Evolutionary conservation across 75 land plant species (phyloP).

Genomic region (Isoetes taiwanensis): DNA sequence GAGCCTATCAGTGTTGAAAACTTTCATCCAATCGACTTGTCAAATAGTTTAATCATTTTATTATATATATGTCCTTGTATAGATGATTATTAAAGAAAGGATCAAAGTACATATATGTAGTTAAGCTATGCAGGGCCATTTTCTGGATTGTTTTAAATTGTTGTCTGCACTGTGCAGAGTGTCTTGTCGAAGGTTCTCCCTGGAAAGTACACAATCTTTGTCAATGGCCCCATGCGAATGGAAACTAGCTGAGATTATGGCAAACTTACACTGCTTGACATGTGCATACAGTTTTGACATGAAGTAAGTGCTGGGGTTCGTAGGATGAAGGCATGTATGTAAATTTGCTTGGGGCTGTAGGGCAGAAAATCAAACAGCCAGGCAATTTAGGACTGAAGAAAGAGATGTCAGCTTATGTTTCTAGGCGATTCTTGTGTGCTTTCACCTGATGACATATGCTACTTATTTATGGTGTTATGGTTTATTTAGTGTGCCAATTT

Average conservation of each 20-base stretch:
- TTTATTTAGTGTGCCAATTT: too few relatives aligned
- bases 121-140: too few relatives aligned
- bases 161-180: slow-evolving; percentile 35
- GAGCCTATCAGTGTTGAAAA: not conserved
- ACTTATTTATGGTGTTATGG: too few relatives aligned
- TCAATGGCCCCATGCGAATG: slow-evolving; percentile 74
- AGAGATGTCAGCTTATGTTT: too few relatives aligned
- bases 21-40: not conserved
- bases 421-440: too few relatives aligned
- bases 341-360: too few relatives aligned
- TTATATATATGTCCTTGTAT: not conserved
- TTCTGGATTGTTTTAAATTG: not conserved
- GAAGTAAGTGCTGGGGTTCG: slow-evolving; percentile 28
- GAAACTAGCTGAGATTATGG: slow-evolving; percentile 51
- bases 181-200: slow-evolving; percentile 44
- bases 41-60: not conserved
- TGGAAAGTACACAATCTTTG: slow-evolving; percentile 32
- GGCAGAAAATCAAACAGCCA: too few relatives aligned
- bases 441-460: too few relatives aligned
- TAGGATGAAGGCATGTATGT: too few relatives aligned
- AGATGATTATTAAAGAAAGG: not conserved
- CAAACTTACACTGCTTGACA: slow-evolving; percentile 38
- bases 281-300: slow-evolving; percentile 53
- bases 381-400: too few relatives aligned
- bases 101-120: not conserved